phyloP scores from a whole-genome alignment of 1,284 basidiomycete genomes.

The Pterulicium gracile region DNA sequence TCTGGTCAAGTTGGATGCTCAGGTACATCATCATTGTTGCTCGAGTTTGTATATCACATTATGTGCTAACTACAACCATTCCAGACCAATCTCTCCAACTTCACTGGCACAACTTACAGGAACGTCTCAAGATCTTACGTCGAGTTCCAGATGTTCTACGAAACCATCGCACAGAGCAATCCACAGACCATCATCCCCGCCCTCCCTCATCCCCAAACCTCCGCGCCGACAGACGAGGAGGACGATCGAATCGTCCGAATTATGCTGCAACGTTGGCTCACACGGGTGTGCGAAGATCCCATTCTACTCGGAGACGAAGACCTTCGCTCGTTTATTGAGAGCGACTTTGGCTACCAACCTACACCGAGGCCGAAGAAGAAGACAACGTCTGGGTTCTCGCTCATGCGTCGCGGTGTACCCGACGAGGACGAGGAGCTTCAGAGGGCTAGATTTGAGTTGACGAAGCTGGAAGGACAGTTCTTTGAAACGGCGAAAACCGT shows the following conservation, averaged over 20 bases:
- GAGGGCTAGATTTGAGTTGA: constrained; percentile 81
- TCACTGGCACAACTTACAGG: constrained; percentile 78
- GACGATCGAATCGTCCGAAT: constrained; percentile 89
- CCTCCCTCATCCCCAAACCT: constrained; percentile 83
- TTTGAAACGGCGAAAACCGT: constrained; percentile 82
- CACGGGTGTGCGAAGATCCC: constrained; percentile 80
- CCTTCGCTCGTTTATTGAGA: constrained; percentile 85
- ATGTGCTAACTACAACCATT: too few species aligned
- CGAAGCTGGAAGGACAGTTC: constrained; percentile 82
- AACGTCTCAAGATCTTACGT: constrained; percentile 87
- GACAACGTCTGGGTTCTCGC: constrained; percentile 51
- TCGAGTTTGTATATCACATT: constrained; percentile 1
- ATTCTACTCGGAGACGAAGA: constrained; percentile 85
- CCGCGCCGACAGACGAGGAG: constrained; percentile 91
- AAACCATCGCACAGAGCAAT: constrained; percentile 72
- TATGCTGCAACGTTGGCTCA: constrained; percentile 88
- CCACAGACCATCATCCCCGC: constrained; percentile 90
- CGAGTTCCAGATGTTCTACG: constrained; percentile 89
- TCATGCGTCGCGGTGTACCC: constrained; percentile 63
- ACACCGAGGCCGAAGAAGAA: constrained; percentile 67
- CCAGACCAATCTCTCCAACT: constrained; percentile 88
- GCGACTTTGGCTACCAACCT: constrained; percentile 88
- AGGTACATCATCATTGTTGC: constrained; percentile 36
- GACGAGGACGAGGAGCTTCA: constrained; percentile 83
- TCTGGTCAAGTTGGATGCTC: constrained; percentile 85